Conservation (phyloP, 140 eudicot species). For the Bidens hawaiensis region DNA sequence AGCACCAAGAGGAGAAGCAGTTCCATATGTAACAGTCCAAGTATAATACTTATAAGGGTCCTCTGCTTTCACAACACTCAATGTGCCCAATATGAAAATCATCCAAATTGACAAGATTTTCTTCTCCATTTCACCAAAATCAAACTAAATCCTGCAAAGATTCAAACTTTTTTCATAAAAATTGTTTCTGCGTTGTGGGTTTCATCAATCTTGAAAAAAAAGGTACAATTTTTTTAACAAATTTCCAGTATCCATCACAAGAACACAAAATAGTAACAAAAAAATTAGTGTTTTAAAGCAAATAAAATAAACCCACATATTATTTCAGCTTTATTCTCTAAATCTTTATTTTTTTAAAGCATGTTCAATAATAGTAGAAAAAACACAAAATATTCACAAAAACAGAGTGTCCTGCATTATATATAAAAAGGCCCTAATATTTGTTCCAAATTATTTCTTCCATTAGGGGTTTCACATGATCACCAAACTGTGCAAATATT, state of each 20-base stretch:
- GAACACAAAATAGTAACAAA: background rate
- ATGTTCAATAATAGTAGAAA: background rate
- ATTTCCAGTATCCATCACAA: background rate
- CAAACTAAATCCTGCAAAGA: slow-evolving; percentile 32
- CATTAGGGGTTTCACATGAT: slow-evolving; percentile 3
- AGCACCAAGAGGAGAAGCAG: slow-evolving; percentile 77
- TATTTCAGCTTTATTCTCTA: background rate
- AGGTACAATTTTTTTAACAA: background rate
- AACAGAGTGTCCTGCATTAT: background rate
- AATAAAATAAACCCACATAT: background rate
- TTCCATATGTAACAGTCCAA: slow-evolving; percentile 95
- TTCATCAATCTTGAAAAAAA: background rate
- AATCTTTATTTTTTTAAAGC: background rate
- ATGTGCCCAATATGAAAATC: slow-evolving; percentile 30
- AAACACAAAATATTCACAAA: slow-evolving; percentile 9
- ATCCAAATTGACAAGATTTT: slow-evolving; percentile 22
- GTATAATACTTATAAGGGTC: slow-evolving; percentile 72
- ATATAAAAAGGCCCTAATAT: background rate
- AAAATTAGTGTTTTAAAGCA: background rate
- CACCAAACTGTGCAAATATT: background rate
- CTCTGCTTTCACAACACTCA: slow-evolving; percentile 62
- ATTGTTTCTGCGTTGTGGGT: background rate
- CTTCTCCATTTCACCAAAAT: slow-evolving; percentile 46
- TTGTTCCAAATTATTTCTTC: background rate
- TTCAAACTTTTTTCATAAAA: background rate